Evolutionary conservation across 495 filamentous ascomycete genomes (phyloP), one percentile per base, ranked within the genome.

Genomic region (Tuber brumale): DNA sequence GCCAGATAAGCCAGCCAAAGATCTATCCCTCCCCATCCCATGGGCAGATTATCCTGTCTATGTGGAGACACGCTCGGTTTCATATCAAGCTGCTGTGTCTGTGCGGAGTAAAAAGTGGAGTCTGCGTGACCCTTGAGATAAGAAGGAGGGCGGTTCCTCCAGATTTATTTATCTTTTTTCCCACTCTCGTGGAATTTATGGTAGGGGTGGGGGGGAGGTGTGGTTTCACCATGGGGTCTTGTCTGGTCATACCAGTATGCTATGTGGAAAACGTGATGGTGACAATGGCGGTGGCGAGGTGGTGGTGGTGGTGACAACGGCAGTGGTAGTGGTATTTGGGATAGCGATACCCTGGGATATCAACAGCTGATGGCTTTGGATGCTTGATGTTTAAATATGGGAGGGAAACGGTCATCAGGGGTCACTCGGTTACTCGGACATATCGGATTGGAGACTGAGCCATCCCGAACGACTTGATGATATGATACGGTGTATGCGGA

Each of bases 21-120:
- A 66, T 66, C 57, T 66, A 35, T 66, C 27, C 57, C 57, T 66
- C 57, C 7, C 27, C 27, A 66, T 31, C 27, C 27, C 27, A 14
- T 66, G 57, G 27, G 57, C 14, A 18, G 57, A 66, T 66, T 19
- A 27, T 66, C 27, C 57, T 66, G 57, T 35, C 57, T 66, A 66
- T 12, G 57, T 66, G 57, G 57, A 66, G 57, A 66, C 57, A 27
- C 57, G 57, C 57, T 66, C 57, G 57, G 57, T 66, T 66, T 66
- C 57, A 66, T 66, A 66, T 66, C 57, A 35, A 66, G 57, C 57
- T 66, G 57, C 31, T 66, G 31, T 66, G 31, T 66, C 57, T 27
- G 57, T 66, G 57, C 57, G 27, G 57, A 66, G 57, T 18, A 66
- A 35, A 31, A 66, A 35, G 57, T 6, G 57, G 57, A 66, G 57